Percentiles rank a stretch among this genome's conserved stretches.
Conservation (phyloP, 345 rosid genomes). For the Corymbia maculata region DNA sequence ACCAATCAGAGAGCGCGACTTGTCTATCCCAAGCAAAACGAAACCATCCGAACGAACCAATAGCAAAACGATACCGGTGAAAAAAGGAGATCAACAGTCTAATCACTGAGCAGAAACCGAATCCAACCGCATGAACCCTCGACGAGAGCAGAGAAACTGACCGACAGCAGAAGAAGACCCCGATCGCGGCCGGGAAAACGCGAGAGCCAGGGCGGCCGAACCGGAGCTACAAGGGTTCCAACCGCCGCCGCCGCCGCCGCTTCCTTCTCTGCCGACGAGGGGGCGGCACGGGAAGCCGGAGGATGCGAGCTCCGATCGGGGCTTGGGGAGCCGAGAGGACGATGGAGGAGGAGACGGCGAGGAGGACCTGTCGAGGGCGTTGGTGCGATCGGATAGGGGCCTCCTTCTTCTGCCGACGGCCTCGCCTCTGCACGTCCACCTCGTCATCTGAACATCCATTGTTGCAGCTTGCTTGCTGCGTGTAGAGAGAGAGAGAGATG, state of each 20-base stretch:
- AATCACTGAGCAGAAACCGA: background rate
- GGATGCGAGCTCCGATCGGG: background rate
- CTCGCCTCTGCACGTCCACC: background rate
- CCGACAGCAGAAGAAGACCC: background rate
- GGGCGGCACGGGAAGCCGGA: background rate
- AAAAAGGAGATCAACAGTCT: background rate
- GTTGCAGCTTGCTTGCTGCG: background rate
- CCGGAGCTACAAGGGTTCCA: background rate
- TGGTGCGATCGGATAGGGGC: background rate
- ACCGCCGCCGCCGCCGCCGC: background rate
- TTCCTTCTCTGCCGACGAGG: background rate
- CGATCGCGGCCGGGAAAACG: background rate
- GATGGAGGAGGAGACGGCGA: background rate
- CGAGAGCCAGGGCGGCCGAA: background rate
- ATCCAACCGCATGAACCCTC: background rate
- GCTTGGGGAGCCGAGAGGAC: background rate
- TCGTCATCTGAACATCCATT: background rate
- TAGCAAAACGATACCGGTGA: background rate
- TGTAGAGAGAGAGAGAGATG: background rate
- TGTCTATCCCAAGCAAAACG: background rate
- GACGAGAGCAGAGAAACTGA: background rate
- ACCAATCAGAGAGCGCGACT: background rate
- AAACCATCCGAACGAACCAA: background rate
- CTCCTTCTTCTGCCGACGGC: background rate
- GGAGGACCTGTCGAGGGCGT: background rate